Conservation (phyloP, 2,329 filamentous ascomycete species). For the Cercospora sesami region DNA sequence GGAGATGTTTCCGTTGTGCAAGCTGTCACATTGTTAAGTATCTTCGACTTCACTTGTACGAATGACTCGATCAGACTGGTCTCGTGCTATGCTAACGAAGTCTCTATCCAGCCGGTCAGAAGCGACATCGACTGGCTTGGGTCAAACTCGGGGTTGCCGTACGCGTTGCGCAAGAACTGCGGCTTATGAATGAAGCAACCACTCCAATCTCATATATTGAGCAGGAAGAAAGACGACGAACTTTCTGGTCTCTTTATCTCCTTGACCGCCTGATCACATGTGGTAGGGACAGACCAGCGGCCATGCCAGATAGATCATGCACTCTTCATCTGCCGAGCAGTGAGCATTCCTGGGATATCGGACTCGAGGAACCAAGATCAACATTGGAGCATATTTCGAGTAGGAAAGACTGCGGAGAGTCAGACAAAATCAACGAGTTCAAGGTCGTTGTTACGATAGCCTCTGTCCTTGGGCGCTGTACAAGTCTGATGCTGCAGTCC, state of each 20-base stretch:
- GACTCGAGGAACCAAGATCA: background rate
- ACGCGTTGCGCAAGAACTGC: constrained; percentile 1
- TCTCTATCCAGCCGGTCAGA: background rate
- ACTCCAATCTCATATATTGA: background rate
- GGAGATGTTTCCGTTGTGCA: background rate
- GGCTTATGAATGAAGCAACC: constrained; percentile 3
- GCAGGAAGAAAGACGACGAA: constrained; percentile 7
- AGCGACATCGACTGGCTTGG: background rate
- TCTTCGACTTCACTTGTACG: background rate
- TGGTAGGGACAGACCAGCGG: background rate
- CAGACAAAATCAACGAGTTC: background rate
- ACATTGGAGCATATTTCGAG: background rate
- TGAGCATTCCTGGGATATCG: background rate
- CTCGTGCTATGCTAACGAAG: background rate
- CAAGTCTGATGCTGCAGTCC: background rate
- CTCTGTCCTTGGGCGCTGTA: background rate
- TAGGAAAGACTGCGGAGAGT: background rate
- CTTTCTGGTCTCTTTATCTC: constrained; percentile 9
- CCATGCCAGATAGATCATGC: background rate
- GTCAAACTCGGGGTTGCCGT: constrained; percentile 5
- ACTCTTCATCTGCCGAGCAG: background rate
- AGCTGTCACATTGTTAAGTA: background rate
- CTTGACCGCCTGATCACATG: constrained; percentile 2
- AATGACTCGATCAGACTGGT: background rate
- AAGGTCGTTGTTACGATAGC: background rate